phyloP scores from a whole-genome alignment of 2,329 filamentous ascomycete genomes.

The Colletotrichum magnum region DNA sequence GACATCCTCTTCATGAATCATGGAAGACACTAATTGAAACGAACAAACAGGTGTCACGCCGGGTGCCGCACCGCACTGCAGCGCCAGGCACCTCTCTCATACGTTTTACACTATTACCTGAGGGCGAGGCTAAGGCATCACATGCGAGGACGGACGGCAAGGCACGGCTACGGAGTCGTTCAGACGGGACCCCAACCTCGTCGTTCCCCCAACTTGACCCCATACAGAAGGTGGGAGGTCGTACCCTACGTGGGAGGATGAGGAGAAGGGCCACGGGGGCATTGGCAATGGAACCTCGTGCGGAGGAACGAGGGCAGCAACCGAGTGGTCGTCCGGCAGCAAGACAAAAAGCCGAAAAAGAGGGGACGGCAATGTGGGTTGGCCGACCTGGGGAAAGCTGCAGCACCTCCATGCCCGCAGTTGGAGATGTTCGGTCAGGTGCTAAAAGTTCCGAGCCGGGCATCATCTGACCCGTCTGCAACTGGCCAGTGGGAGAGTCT shows the following conservation, averaged over 20 bases:
- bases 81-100: constrained; percentile 15
- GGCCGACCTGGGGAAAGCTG: constrained; percentile 24
- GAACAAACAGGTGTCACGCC: constrained; percentile 26
- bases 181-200: constrained; percentile 5
- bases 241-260: constrained; percentile 15
- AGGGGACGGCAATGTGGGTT: constrained; percentile 33
- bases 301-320: constrained; percentile 8
- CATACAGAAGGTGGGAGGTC: constrained; percentile 9
- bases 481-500: background rate
- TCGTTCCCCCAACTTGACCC: constrained; percentile 17
- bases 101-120: background rate
- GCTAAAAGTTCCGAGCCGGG: constrained; percentile 33
- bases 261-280: background rate
- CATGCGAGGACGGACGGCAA: constrained; percentile 25
- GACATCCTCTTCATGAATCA: constrained; percentile 36
- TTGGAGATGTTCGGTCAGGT: constrained; percentile 39
- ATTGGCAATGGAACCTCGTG: background rate
- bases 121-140: constrained; percentile 25
- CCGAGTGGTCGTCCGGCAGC: constrained; percentile 28
- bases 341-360: constrained; percentile 27
- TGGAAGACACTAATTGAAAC: constrained; percentile 30
- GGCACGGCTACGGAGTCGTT: background rate
- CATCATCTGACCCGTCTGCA: constrained; percentile 34
- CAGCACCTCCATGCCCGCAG: background rate
- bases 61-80: constrained; percentile 13